Evolutionary conservation across 352 stramenopile genomes (phyloP).

Genomic region (Pythium sp.): DNA sequence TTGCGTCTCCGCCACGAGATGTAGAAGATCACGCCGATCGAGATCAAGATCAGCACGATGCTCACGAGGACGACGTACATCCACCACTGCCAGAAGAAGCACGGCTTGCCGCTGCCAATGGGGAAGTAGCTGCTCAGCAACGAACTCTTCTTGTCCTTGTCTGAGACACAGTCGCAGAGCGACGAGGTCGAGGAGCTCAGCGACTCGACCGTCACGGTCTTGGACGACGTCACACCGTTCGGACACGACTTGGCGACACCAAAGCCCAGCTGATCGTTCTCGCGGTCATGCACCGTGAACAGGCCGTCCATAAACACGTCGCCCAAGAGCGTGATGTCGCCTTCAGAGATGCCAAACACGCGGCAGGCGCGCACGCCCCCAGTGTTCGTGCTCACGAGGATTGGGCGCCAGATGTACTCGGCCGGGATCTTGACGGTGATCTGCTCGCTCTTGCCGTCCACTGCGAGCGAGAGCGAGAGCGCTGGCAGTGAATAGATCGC

Average conservation of each 20-base stretch:
- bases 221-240: slow-evolving; percentile 63
- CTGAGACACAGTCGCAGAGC: slow-evolving; percentile 68
- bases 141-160: slow-evolving; percentile 51
- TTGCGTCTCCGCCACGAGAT: slow-evolving; percentile 51
- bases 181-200: slow-evolving; percentile 27
- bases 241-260: slow-evolving; percentile 69
- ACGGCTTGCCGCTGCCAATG: slow-evolving; percentile 55
- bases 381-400: slow-evolving; percentile 44
- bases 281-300: slow-evolving; percentile 80
- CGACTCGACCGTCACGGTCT: slow-evolving; percentile 58
- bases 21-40: slow-evolving; percentile 42
- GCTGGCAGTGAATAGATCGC: slow-evolving; percentile 60
- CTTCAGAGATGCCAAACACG: slow-evolving; percentile 82
- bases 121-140: slow-evolving; percentile 62
- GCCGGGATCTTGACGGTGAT: slow-evolving; percentile 74
- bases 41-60: slow-evolving; percentile 53
- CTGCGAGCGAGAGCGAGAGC: slow-evolving; percentile 59
- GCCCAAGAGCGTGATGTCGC: slow-evolving; percentile 67
- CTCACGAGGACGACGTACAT: slow-evolving; percentile 80
- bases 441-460: slow-evolving; percentile 46
- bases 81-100: slow-evolving; percentile 89
- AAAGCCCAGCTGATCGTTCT: slow-evolving; percentile 46
- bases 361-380: slow-evolving; percentile 45
- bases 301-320: slow-evolving; percentile 87
- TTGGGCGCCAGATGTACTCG: slow-evolving; percentile 83